Conservation (phyloP, 495 filamentous ascomycete genomes). For the Neurospora sp. region DNA sequence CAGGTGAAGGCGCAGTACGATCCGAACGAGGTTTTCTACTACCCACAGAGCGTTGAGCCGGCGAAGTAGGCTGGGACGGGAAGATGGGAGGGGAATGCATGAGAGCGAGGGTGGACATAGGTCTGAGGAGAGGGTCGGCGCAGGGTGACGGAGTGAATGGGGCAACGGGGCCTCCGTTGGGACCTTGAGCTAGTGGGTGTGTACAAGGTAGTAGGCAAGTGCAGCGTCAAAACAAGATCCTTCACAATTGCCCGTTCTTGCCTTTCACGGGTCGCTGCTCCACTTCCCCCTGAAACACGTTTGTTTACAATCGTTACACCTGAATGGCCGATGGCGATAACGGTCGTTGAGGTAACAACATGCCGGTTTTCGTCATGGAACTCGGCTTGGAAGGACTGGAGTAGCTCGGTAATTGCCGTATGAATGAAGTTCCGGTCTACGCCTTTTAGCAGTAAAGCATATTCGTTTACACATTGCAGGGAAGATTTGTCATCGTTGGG, state of each 20-base stretch:
- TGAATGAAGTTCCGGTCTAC: neutral
- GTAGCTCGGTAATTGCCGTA: neutral
- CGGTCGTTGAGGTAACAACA: neutral
- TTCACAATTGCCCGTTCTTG: neutral
- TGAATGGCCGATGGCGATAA: neutral
- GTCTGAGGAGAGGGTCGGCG: neutral
- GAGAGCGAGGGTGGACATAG: neutral
- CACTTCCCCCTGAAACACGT: neutral
- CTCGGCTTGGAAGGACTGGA: neutral
- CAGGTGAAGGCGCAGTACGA: slow-evolving; percentile 46
- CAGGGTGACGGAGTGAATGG: neutral
- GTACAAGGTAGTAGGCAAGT: neutral
- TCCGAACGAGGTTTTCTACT: slow-evolving; percentile 51
- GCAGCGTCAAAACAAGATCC: neutral
- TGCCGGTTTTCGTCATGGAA: neutral
- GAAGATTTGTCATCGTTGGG: neutral
- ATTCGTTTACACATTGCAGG: neutral
- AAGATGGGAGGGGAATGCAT: neutral
- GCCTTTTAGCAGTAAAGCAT: neutral
- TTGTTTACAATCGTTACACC: neutral
- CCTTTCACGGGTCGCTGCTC: neutral
- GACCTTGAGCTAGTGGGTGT: neutral
- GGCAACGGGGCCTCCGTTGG: neutral
- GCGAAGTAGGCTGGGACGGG: slow-evolving; percentile 8
- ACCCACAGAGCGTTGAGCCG: slow-evolving; percentile 47